Conservation (phyloP, 1,139 yeast species). For the Geotrichum siamense region DNA sequence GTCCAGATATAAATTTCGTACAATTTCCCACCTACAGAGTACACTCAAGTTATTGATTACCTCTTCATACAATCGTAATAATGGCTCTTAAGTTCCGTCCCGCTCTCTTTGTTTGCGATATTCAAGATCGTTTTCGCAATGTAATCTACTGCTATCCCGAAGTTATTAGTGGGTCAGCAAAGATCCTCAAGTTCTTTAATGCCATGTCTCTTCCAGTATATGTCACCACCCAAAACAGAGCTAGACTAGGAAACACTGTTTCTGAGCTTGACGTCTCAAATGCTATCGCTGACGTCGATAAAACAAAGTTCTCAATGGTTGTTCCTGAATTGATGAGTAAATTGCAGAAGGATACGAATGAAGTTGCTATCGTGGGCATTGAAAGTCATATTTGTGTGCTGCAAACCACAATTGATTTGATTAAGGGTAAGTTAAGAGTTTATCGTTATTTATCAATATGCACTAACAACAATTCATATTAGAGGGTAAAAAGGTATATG, state of each 20-base stretch:
- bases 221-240: slow-evolving; percentile 28
- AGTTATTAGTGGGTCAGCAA: slow-evolving; percentile 22
- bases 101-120: slow-evolving; percentile 29
- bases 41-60: too few species aligned
- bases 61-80: too few species aligned
- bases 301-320: slow-evolving; percentile 28
- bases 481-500: slow-evolving; percentile 27
- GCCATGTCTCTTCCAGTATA: slow-evolving; percentile 25
- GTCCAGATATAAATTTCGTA: too few species aligned
- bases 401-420: slow-evolving; percentile 28
- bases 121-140: slow-evolving; percentile 25
- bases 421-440: slow-evolving; percentile 16
- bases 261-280: slow-evolving; percentile 22
- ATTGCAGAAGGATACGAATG: slow-evolving; percentile 20
- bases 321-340: slow-evolving; percentile 23
- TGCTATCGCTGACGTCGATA: slow-evolving; percentile 26
- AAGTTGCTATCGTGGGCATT: slow-evolving; percentile 29
- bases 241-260: slow-evolving; percentile 27
- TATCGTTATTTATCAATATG: not conserved
- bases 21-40: too few species aligned
- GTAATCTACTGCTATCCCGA: slow-evolving; percentile 24
- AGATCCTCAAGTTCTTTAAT: slow-evolving; percentile 24
- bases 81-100: slow-evolving; percentile 18
- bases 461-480: not conserved
- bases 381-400: slow-evolving; percentile 29